A percentile compares a stretch with the other conserved stretches of the same genome.
phyloP scores from a whole-genome alignment of 2,329 filamentous ascomycete species.

The Hypoxylon sp. region DNA sequence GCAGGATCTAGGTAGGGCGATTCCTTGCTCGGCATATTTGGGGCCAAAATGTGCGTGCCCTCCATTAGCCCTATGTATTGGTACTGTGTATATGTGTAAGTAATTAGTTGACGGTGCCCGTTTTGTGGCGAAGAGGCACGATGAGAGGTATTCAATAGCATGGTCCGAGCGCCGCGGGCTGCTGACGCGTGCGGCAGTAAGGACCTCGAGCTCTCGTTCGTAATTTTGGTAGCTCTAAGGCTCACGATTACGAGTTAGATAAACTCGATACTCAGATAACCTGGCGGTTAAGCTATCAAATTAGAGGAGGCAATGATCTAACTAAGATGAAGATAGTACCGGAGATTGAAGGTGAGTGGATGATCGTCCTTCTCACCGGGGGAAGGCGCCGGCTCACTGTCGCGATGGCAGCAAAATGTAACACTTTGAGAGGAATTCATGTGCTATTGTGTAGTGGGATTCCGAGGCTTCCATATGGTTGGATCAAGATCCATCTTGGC shows the following conservation, averaged over 20 bases:
- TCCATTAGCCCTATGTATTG: constrained; percentile 30
- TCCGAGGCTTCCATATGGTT: constrained; percentile 16
- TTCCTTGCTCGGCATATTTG: constrained; percentile 39
- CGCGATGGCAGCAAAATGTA: constrained; percentile 27
- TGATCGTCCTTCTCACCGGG: constrained; percentile 21
- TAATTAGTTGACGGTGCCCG: too few species aligned
- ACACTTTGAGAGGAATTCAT: constrained; percentile 30
- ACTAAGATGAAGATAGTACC: constrained; percentile 12
- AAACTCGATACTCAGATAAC: constrained; percentile 30
- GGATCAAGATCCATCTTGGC: constrained; percentile 25
- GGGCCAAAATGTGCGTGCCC: constrained; percentile 25
- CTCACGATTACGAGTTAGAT: background rate
- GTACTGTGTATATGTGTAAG: constrained; percentile 19
- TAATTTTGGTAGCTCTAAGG: constrained; percentile 26
- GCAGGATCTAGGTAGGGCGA: constrained; percentile 38
- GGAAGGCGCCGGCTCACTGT: constrained; percentile 18
- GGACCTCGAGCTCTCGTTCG: constrained; percentile 8
- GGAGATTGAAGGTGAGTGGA: constrained; percentile 23
- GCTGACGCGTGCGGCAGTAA: constrained; percentile 32
- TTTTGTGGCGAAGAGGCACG: constrained; percentile 28
- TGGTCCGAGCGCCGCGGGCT: constrained; percentile 36
- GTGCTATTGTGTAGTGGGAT: constrained; percentile 21
- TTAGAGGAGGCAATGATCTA: constrained; percentile 10
- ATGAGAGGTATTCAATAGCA: constrained; percentile 26
- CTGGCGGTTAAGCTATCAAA: constrained; percentile 12